These are phyloP conservation scores for Suillus subluteus DNA, from an alignment of 768 basidiomycete genomes.

Conservation along the genomic window DNA sequence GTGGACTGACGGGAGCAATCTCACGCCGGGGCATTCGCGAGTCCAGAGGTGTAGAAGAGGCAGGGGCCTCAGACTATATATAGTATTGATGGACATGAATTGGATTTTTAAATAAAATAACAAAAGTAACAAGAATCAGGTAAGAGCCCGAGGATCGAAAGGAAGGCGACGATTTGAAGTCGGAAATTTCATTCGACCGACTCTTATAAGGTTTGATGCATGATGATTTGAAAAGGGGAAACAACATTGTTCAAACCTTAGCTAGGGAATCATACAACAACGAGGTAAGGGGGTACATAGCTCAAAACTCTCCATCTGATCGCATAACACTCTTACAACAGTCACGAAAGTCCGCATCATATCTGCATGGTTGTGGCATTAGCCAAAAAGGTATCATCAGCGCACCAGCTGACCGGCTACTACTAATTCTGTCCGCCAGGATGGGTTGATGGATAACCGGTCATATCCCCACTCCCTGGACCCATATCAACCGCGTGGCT, in stretches of 20 bases:
- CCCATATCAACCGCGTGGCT: background rate
- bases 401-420: too few species aligned
- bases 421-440: conserved; percentile 1
- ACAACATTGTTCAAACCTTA: background rate
- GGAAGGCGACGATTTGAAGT: background rate
- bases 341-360: background rate
- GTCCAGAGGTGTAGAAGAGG: background rate
- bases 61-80: background rate
- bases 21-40: background rate
- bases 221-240: background rate
- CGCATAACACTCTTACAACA: background rate
- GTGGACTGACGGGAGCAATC: background rate
- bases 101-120: background rate
- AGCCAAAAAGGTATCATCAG: background rate
- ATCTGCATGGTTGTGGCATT: background rate
- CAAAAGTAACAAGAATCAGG: background rate
- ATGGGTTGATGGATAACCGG: background rate
- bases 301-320: background rate
- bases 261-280: background rate
- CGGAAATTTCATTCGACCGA: background rate
- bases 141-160: background rate
- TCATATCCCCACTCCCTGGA: background rate
- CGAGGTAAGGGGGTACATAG: background rate
- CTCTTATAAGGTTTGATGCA: background rate
- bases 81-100: background rate